Base-by-base conservation (phyloP, 2,329 filamentous ascomycete species). In the Microdochium trichocladiopsis region DNA sequence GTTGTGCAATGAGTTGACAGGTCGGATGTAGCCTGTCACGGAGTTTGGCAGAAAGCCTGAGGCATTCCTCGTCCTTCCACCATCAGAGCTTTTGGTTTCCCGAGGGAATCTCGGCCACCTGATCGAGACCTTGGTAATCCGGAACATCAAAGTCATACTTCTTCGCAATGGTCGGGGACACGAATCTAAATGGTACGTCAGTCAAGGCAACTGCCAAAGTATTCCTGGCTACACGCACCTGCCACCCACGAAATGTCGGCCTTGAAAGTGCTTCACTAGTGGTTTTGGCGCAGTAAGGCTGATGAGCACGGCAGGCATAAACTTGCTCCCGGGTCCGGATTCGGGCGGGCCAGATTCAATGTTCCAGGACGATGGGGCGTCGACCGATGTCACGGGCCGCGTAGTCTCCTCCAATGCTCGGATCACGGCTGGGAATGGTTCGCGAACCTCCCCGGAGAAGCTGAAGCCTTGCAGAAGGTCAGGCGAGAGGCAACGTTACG, bases 281-380 rank as follows among this genome's bases (percentile, higher is more conserved):
- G 93, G 93, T 72, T 99, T 99, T 2, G 94, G 91, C 10, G 94
- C 94, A 48, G 93, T 96, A 63, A 99, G 74, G 66, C 90, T 95
- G 59, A 99, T 84, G 53, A 99, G 74, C 21, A 86, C 84, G 31
- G 79, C 75, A 58, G 94, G 94, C 72, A 88, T 84, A 64, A 95
- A 97, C 4, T 77, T 83, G 61, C 86, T 86, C 1, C 91, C 93
- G 0, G 89, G 78, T 0, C 90, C 93, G 1, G 84, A 81, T 50
- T 76, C 72, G 11, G 92, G 91, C 9, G 93, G 93, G 0, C 94
- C 94, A 11, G 77, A 75, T 63, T 96, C 89, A 52, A 99, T 95
- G 67, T 94, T 84, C 94, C 94, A 99, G 2, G 89, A 94, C 28
- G 90, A 95, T 1, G 94, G 94, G 6, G 90, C 91, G 71, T 99